A percentile compares a stretch with the other conserved stretches of the same genome.
phyloP scores from a whole-genome alignment of 2,329 filamentous ascomycete genomes.

The Pyrenochaeta sp. region DNA sequence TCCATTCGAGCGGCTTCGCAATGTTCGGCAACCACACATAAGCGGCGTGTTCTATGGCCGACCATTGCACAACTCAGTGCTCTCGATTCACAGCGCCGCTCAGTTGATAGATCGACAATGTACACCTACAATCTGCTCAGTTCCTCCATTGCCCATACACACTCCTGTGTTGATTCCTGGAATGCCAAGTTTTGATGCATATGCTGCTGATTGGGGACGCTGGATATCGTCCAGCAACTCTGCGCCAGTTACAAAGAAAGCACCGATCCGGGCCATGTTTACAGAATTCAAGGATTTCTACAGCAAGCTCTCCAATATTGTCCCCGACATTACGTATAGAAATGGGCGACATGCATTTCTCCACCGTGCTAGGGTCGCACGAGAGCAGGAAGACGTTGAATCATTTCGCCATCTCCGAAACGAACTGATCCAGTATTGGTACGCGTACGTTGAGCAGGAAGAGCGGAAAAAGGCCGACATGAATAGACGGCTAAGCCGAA shows the following conservation, averaged over 20 bases:
- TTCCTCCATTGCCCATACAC: slow-evolving; percentile 30
- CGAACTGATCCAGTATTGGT: slow-evolving; percentile 42
- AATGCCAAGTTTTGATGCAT: slow-evolving; percentile 28
- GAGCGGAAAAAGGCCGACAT: slow-evolving; percentile 32
- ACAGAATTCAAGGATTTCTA: slow-evolving; percentile 45
- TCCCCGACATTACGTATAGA: slow-evolving; percentile 19
- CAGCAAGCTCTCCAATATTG: slow-evolving; percentile 24
- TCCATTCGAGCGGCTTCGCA: slow-evolving; percentile 42
- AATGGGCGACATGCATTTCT: slow-evolving; percentile 33
- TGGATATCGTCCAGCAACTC: slow-evolving; percentile 18
- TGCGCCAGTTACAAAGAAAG: slow-evolving; percentile 17
- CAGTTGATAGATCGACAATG: background rate
- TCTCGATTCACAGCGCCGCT: slow-evolving; percentile 16
- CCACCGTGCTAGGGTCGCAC: slow-evolving; percentile 45
- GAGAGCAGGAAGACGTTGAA: slow-evolving; percentile 43
- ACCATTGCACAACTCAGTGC: slow-evolving; percentile 24
- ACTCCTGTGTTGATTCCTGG: slow-evolving; percentile 19
- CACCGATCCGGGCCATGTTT: slow-evolving; percentile 43
- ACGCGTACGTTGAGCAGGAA: slow-evolving; percentile 34
- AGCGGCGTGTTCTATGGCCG: slow-evolving; percentile 32
- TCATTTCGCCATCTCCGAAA: slow-evolving; percentile 35
- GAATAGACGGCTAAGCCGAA: slow-evolving; percentile 20
- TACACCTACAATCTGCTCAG: slow-evolving; percentile 30
- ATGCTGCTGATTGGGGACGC: slow-evolving; percentile 31
- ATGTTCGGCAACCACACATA: slow-evolving; percentile 38